Conservation (phyloP, 345 rosid genomes). For the Aethionema arabicum region DNA sequence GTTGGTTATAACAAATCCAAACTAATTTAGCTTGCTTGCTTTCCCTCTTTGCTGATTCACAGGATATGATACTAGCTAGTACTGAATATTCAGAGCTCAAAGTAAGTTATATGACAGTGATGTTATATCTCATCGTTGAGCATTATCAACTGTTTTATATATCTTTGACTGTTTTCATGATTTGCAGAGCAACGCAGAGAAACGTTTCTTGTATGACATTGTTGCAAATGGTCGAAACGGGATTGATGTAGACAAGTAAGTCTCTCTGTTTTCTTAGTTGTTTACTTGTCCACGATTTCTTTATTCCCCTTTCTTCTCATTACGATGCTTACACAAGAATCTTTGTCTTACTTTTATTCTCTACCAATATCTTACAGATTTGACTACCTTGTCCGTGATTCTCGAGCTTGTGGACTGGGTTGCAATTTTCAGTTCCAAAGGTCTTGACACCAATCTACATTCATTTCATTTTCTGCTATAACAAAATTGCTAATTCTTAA, state of each 20-base stretch:
- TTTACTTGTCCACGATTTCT: slow-evolving; percentile 28
- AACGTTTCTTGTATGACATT: slow-evolving; percentile 84
- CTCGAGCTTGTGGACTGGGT: slow-evolving; percentile 91
- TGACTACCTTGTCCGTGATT: slow-evolving; percentile 90
- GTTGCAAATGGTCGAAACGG: slow-evolving; percentile 99
- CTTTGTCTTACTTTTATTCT: not conserved
- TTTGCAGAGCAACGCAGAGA: slow-evolving; percentile 57
- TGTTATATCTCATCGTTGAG: slow-evolving; percentile 6
- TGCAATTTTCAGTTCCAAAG: slow-evolving; percentile 81
- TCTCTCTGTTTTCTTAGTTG: not conserved
- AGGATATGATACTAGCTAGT: slow-evolving; percentile 93
- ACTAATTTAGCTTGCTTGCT: slow-evolving; percentile 6
- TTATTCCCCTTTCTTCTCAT: slow-evolving; percentile 9
- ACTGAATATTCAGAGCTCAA: slow-evolving; percentile 52
- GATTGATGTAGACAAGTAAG: slow-evolving; percentile 93
- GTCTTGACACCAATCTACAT: slow-evolving; percentile 41
- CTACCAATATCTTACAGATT: slow-evolving; percentile 49
- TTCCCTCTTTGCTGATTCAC: slow-evolving; percentile 36
- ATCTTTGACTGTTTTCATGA: slow-evolving; percentile 8
- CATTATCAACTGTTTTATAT: slow-evolving; percentile 26
- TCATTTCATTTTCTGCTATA: slow-evolving; percentile 15
- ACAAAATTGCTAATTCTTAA: slow-evolving; percentile 24
- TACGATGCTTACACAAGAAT: not conserved
- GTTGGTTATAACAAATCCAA: slow-evolving; percentile 5
- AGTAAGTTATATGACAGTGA: slow-evolving; percentile 41